Evolutionary conservation across 148 eudicot genomes (phyloP).

Genomic region (Silene latifolia): DNA sequence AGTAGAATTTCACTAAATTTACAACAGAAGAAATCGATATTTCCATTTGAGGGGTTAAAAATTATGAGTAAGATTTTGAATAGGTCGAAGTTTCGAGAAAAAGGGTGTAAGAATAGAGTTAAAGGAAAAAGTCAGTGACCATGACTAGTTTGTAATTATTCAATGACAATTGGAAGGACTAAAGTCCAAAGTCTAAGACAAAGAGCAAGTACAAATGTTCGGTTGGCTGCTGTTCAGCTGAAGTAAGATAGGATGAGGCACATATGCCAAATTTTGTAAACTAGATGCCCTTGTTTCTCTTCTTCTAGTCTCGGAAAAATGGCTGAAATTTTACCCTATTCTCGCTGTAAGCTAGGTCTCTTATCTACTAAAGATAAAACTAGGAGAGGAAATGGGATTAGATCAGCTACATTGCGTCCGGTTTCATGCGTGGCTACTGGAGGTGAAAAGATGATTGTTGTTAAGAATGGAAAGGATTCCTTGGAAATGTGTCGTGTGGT

Average conservation of each 20-base stretch:
- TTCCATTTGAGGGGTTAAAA: no score
- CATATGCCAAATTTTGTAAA: neutral
- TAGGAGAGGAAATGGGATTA: conserved; percentile 17
- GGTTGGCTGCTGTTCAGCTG: conserved; percentile 14
- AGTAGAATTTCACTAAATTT: no score
- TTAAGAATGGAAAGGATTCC: conserved; percentile 65
- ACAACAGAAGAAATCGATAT: no score
- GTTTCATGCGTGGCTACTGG: conserved; percentile 38
- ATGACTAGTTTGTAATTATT: neutral
- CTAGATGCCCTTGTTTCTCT: neutral
- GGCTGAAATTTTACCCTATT: conserved; percentile 41
- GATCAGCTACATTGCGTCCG: conserved; percentile 30
- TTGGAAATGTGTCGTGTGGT: conserved; percentile 62
- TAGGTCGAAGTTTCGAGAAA: no score
- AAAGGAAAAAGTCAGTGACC: neutral
- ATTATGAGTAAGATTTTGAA: no score
- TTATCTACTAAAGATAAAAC: conserved; percentile 26
- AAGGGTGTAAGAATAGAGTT: no score
- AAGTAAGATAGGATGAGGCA: conserved; percentile 19
- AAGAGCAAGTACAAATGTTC: neutral
- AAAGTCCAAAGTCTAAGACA: neutral
- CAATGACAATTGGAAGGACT: conserved; percentile 10
- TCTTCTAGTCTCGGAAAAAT: conserved; percentile 23
- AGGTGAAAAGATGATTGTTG: conserved; percentile 38
- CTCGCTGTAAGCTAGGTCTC: conserved; percentile 31